A percentile compares a stretch with the other conserved stretches of the same genome.
Conservation (phyloP, 208 protist genomes). For the Leishmania mexicana region DNA sequence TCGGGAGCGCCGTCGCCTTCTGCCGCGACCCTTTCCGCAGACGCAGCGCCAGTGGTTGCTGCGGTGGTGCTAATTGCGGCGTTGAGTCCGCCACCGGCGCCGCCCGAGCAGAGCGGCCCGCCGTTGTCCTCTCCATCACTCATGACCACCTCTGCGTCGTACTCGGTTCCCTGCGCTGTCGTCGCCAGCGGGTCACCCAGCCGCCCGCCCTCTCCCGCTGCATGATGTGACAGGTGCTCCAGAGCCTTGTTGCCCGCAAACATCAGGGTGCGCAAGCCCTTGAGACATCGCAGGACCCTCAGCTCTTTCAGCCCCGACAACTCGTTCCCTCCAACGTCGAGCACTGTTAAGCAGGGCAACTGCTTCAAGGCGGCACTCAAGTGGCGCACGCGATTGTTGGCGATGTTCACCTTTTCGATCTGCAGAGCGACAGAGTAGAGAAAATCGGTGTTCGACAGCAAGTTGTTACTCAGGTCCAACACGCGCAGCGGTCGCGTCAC, state of each 20-base stretch:
- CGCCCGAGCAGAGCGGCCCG: background rate
- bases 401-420: conserved; percentile 62
- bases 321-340: conserved; percentile 22
- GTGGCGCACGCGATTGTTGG: conserved; percentile 48
- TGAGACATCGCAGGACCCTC: conserved; percentile 16
- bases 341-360: conserved; percentile 31
- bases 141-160: conserved; percentile 39
- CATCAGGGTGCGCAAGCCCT: conserved; percentile 37
- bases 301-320: conserved; percentile 27
- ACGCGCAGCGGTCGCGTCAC: conserved; percentile 41
- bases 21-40: background rate
- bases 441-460: conserved; percentile 45
- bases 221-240: conserved; percentile 2
- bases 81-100: background rate
- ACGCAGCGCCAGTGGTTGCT: background rate
- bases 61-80: background rate
- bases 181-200: background rate
- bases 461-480: conserved; percentile 70
- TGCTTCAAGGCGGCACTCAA: conserved; percentile 45
- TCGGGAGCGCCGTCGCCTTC: background rate
- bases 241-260: conserved; percentile 44
- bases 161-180: conserved; percentile 11
- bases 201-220: background rate
- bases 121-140: conserved; percentile 26
- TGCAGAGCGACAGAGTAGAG: conserved; percentile 45